These are phyloP conservation scores for Tylopilus subfusipes DNA, from an alignment of 768 basidiomycete species.

Conservation along the genomic window DNA sequence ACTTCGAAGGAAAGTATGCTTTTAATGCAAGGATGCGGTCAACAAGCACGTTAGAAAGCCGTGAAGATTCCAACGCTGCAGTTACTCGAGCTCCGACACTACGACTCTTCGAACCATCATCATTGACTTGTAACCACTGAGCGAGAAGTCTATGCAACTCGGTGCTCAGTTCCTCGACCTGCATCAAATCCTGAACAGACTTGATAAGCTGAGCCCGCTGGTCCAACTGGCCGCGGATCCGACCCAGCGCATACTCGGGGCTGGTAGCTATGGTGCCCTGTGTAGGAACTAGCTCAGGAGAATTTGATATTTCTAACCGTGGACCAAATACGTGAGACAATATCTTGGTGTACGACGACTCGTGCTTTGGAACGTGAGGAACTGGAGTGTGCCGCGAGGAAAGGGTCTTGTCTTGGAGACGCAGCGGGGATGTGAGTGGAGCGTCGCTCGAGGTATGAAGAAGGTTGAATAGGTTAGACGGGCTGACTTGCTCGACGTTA, in stretches of 20 bases:
- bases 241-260: constrained; percentile 94
- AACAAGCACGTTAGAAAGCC: constrained; percentile 41
- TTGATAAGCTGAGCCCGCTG: constrained; percentile 64
- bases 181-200: constrained; percentile 64
- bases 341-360: constrained; percentile 87
- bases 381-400: constrained; percentile 22
- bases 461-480: constrained; percentile 49
- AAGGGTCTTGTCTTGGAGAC: constrained; percentile 41
- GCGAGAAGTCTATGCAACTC: constrained; percentile 71
- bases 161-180: constrained; percentile 41
- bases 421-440: constrained; percentile 42
- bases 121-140: constrained; percentile 76
- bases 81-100: constrained; percentile 57
- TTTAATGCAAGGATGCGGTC: constrained; percentile 57
- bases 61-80: constrained; percentile 42
- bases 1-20: constrained; percentile 61
- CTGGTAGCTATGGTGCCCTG: constrained; percentile 77
- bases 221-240: constrained; percentile 79
- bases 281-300: constrained; percentile 64
- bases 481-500: constrained; percentile 36
- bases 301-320: constrained; percentile 81
- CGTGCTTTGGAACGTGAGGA: constrained; percentile 83
- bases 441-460: constrained; percentile 40
- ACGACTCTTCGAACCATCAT: constrained; percentile 62
- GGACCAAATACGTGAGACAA: constrained; percentile 76